These are phyloP conservation scores for Aureobasidium melanogenum DNA, from an alignment of 2,329 filamentous ascomycete genomes.

Conservation along the genomic window DNA sequence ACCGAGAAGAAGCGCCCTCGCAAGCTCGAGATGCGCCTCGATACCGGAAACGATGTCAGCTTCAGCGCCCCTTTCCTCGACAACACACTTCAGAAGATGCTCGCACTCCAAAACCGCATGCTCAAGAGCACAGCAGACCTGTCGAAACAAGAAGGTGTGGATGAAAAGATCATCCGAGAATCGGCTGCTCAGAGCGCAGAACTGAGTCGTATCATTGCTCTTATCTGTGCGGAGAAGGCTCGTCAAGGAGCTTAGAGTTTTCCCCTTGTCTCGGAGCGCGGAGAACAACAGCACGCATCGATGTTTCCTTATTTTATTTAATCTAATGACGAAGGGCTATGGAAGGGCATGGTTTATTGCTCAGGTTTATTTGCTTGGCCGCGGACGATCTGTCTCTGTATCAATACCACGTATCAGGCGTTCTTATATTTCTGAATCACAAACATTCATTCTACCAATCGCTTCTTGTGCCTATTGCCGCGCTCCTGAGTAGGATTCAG, in stretches of 20 bases:
- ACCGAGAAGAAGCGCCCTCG: conserved; percentile 35
- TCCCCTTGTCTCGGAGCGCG: neutral
- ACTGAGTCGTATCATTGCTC: conserved; percentile 39
- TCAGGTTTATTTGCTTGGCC: neutral
- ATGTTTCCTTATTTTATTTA: neutral
- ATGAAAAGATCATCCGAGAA: conserved; percentile 40
- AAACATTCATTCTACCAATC: neutral
- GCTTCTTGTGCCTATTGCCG: neutral
- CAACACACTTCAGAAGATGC: conserved; percentile 43
- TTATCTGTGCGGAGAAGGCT: conserved; percentile 46
- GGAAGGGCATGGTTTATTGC: neutral
- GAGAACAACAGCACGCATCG: conserved; percentile 7
- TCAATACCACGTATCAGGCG: neutral
- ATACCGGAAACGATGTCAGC: conserved; percentile 30
- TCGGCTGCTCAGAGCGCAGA: conserved; percentile 42
- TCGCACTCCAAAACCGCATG: conserved; percentile 42
- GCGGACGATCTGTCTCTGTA: conserved; percentile 1
- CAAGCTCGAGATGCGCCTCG: conserved; percentile 43
- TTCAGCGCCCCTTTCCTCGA: conserved; percentile 46
- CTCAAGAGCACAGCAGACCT: conserved; percentile 39
- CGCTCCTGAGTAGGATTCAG: neutral
- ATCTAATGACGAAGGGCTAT: conserved; percentile 1
- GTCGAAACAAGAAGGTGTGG: conserved; percentile 35
- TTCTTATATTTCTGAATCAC: neutral
- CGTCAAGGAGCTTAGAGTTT: conserved; percentile 33